Conservation (phyloP, 2,329 filamentous ascomycete species). For the Xenoacremonium recifei region DNA sequence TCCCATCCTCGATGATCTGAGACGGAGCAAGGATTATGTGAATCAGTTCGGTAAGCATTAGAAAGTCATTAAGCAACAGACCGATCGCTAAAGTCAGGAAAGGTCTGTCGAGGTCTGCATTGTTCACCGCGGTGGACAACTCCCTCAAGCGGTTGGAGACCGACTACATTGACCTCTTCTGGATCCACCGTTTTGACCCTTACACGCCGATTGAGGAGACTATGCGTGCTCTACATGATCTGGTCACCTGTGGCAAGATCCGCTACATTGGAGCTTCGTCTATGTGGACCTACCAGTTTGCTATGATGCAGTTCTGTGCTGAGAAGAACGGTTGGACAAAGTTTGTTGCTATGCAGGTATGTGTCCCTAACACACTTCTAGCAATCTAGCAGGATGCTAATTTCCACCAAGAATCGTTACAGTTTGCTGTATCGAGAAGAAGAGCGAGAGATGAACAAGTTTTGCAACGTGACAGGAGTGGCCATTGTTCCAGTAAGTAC, state of each 20-base stretch:
- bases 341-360: slow-evolving; percentile 57
- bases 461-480: slow-evolving; percentile 8
- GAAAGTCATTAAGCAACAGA: not conserved
- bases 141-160: slow-evolving; percentile 53
- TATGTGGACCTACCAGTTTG: slow-evolving; percentile 45
- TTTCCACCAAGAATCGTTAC: slow-evolving; percentile 54
- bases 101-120: not conserved
- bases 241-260: slow-evolving; percentile 45
- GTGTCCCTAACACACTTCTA: too few species aligned
- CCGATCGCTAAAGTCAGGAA: not conserved
- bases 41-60: not conserved
- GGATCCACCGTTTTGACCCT: slow-evolving; percentile 52
- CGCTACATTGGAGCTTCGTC: slow-evolving; percentile 47
- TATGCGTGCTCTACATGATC: slow-evolving; percentile 6
- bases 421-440: slow-evolving; percentile 57
- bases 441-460: slow-evolving; percentile 41
- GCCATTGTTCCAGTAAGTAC: slow-evolving; percentile 2
- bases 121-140: slow-evolving; percentile 8
- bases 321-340: slow-evolving; percentile 54
- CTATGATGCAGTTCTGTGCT: slow-evolving; percentile 47
- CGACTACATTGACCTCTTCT: slow-evolving; percentile 53
- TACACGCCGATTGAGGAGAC: slow-evolving; percentile 14
- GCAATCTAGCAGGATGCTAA: too few species aligned
- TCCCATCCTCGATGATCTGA: not conserved
- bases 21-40: not conserved